These are phyloP conservation scores for Ustanciosporium gigantosporum DNA, from an alignment of 1,284 basidiomycete genomes.

Conservation along the genomic window DNA sequence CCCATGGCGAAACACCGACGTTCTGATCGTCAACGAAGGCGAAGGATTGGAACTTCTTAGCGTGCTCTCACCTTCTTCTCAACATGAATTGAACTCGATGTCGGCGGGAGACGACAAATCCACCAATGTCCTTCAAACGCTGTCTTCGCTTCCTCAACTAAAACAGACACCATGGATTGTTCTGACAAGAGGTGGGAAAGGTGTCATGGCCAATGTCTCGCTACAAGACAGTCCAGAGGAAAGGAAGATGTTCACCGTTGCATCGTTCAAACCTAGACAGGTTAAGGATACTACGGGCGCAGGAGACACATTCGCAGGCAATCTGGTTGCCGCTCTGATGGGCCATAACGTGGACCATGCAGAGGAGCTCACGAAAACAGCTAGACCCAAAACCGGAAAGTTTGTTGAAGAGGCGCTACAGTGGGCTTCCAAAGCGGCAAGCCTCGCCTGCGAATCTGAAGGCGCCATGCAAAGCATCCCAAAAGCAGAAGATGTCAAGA, in stretches of 20 bases:
- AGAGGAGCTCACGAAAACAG: conserved; percentile 4
- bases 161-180: conserved; percentile 46
- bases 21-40: conserved; percentile 67
- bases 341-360: conserved; percentile 16
- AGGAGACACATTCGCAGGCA: conserved; percentile 58
- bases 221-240: conserved; percentile 7
- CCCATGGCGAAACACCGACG: conserved; percentile 64
- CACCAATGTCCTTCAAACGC: conserved; percentile 17
- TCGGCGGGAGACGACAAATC: conserved; percentile 16
- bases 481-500: conserved; percentile 35
- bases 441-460: conserved; percentile 53
- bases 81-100: conserved; percentile 6
- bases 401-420: conserved; percentile 26
- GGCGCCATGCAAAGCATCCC: conserved; percentile 60
- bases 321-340: conserved; percentile 52
- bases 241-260: conserved; percentile 28
- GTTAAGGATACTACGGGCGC: conserved; percentile 58
- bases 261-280: conserved; percentile 37
- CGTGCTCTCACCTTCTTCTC: conserved; percentile 20
- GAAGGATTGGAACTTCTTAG: conserved; percentile 61
- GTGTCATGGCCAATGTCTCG: conserved; percentile 45
- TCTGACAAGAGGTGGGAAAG: conserved; percentile 49
- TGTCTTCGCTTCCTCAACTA: conserved; percentile 31
- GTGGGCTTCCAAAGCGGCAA: conserved; percentile 46
- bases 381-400: conserved; percentile 4